Evolutionary conservation across 495 filamentous ascomycete genomes (phyloP).

Genomic region (Elasticomyces elasticus): DNA sequence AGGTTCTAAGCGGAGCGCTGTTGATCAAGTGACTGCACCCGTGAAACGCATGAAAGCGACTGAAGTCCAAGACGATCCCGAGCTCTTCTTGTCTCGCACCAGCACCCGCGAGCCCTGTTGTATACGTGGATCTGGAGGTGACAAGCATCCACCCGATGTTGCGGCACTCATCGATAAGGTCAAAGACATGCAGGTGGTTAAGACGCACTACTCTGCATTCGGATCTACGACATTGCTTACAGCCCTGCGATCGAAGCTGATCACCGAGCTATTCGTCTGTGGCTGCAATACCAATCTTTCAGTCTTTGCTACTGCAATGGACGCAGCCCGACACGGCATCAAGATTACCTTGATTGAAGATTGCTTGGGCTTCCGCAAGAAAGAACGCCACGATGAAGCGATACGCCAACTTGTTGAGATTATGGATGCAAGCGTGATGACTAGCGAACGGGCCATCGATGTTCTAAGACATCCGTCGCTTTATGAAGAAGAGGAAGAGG

Average conservation of each 20-base stretch:
- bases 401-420: constrained; percentile 65
- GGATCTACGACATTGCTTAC: constrained; percentile 60
- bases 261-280: constrained; percentile 88
- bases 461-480: constrained; percentile 5
- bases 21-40: not conserved
- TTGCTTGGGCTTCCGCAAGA: constrained; percentile 74
- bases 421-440: constrained; percentile 59
- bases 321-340: constrained; percentile 80
- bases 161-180: constrained; percentile 34
- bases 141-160: constrained; percentile 55
- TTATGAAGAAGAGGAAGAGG: not conserved
- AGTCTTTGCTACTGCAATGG: constrained; percentile 84
- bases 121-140: constrained; percentile 52
- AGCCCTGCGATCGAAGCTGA: constrained; percentile 60
- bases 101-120: constrained; percentile 42
- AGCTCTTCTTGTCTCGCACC: constrained; percentile 48
- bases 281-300: constrained; percentile 82
- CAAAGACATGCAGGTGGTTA: constrained; percentile 59
- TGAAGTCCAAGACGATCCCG: constrained; percentile 34
- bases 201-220: constrained; percentile 84
- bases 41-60: not conserved
- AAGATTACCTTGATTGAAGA: constrained; percentile 78
- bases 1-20: not conserved
- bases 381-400: constrained; percentile 62
- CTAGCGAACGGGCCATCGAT: constrained; percentile 48